phyloP scores from a whole-genome alignment of 768 basidiomycete species.

The Nidularia sp. region DNA sequence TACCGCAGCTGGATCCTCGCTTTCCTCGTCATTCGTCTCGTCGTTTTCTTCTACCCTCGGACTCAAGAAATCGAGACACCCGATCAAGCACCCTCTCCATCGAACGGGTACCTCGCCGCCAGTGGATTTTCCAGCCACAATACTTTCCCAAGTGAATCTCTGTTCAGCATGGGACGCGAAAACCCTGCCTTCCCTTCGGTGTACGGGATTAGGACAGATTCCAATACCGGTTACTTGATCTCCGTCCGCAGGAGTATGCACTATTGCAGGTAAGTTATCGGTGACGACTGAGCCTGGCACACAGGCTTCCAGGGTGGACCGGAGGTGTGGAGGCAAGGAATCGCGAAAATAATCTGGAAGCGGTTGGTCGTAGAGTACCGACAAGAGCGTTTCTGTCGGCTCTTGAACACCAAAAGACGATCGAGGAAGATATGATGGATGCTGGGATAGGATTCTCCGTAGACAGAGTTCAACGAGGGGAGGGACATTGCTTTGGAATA shows the following conservation, averaged over 20 bases:
- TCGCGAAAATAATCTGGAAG: conserved; percentile 15
- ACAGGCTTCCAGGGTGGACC: conserved; percentile 26
- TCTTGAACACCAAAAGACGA: conserved; percentile 5
- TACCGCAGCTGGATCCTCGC: conserved; percentile 4
- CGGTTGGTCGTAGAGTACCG: conserved; percentile 27
- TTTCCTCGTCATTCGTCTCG: conserved; percentile 3
- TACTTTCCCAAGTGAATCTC: conserved; percentile 60
- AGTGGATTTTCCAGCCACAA: conserved; percentile 45
- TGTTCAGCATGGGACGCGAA: conserved; percentile 60
- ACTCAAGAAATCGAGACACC: conserved; percentile 58
- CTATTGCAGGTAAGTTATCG: conserved; percentile 7
- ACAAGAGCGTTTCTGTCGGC: conserved; percentile 21
- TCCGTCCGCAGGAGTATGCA: conserved; percentile 8
- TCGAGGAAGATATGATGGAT: conserved; percentile 1
- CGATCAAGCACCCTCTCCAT: conserved; percentile 66
- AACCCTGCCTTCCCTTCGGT: conserved; percentile 22
- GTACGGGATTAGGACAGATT: conserved; percentile 45
- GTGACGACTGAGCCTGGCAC: conserved; percentile 31
- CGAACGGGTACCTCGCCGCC: conserved; percentile 53
- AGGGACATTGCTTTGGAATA: conserved; percentile 15
- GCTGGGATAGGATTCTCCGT: conserved; percentile 26
- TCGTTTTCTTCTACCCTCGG: neutral
- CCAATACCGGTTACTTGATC: conserved; percentile 32
- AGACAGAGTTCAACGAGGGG: conserved; percentile 28
- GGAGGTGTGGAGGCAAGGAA: conserved; percentile 16